Conservation (phyloP, 495 filamentous ascomycete species). For the Penicillium arizonense region DNA sequence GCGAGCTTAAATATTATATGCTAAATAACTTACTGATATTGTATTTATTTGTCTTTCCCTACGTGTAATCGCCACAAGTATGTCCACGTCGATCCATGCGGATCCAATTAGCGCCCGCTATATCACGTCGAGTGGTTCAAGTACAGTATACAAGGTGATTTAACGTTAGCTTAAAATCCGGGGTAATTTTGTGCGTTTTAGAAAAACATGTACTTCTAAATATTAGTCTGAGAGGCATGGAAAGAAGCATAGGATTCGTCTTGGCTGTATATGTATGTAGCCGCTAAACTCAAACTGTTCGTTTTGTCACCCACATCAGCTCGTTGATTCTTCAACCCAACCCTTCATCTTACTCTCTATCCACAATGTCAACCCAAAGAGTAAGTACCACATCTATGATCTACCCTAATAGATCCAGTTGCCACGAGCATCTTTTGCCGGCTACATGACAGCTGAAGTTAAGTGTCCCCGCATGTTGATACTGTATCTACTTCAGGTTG, state of each 20-base stretch:
- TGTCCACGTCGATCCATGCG: not conserved
- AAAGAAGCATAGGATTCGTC: too few species aligned
- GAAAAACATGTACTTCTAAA: too few species aligned
- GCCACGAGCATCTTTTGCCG: not conserved
- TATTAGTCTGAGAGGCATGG: too few species aligned
- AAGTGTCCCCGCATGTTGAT: not conserved
- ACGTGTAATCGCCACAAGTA: not conserved
- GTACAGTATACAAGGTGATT: too few species aligned
- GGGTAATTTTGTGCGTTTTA: too few species aligned
- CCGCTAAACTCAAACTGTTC: not conserved
- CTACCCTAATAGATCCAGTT: not conserved
- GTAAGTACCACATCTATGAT: conserved; percentile 2
- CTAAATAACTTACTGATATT: too few species aligned
- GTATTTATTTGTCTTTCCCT: too few species aligned
- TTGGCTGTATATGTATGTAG: not conserved
- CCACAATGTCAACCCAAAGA: conserved; percentile 17
- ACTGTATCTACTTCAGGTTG: conserved; percentile 32
- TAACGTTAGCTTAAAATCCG: not conserved
- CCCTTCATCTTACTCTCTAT: not conserved
- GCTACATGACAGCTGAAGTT: too few species aligned
- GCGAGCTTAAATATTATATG: too few species aligned
- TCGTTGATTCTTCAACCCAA: not conserved
- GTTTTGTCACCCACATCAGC: not conserved
- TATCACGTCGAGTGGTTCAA: conserved; percentile 2
- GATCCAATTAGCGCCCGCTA: conserved; percentile 11